Base-by-base conservation (phyloP, 768 basidiomycete species). In the Tylopilus rubrobrunneus region DNA sequence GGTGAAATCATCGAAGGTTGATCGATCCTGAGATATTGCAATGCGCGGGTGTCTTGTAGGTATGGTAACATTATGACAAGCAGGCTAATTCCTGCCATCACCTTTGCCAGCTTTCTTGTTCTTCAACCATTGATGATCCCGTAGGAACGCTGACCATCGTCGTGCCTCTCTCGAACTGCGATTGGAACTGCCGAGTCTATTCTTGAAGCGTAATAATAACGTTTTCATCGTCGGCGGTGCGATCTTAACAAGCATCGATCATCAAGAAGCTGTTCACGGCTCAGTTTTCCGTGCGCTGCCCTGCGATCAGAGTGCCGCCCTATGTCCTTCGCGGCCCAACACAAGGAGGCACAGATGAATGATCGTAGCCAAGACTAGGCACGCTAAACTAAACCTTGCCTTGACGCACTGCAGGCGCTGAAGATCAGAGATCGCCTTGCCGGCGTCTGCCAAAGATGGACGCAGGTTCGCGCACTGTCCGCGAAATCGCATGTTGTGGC, bases 231-330 rank as follows among this genome's bases (percentile, higher is more conserved):
- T 28, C 31, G 31, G 28, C 21, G 21, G 17, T 33, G 14, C 14
- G 8, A 21, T 9, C 43, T 6, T 28, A 46, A 28, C 21, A 34
- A 49, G 15, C 27, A 31, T 23, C 23, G 44, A 56, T 51, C 48
- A 56, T 62, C 51, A 54, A 37, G 44, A 46, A 55, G 50, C 54
- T 50, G 17, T 63, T 15, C 39, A 48, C 14, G 34, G 19, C 11
- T 25, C 34, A 46, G 21, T n/a, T 19, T 12, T 29, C 11, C 37
- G 25, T 19, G 47, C 55, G 10, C 19, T 51, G 31, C 17, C 10
- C 2, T 21, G 5, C 15, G 39, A 25, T 51, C 36, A 31, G 7
- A 8, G 29, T 21, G 9, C 7, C 17, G 17, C 15, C 8, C 14
- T n/a, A 19, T 31, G 4, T 21, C 31, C 2, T 23, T 33, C 15